Conservation (phyloP, 768 basidiomycete species). For the Agaricus bisporus region DNA sequence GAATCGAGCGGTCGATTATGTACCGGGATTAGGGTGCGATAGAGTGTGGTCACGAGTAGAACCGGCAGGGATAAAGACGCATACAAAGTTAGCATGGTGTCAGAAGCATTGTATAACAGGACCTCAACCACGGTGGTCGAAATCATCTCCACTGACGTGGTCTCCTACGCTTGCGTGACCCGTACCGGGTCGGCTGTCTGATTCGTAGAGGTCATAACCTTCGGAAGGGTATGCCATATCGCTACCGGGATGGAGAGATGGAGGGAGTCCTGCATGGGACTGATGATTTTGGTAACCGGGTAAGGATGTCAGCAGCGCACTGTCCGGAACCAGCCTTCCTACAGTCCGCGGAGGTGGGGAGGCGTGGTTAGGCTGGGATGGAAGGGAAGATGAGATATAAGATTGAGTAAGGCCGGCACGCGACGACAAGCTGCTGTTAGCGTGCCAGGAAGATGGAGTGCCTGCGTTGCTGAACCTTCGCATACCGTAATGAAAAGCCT, state of each 20-base stretch:
- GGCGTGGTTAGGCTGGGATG: slow-evolving; percentile 20
- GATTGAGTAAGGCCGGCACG: slow-evolving; percentile 4
- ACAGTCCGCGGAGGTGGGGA: slow-evolving; percentile 23
- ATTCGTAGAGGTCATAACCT: slow-evolving; percentile 32
- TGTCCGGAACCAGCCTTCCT: slow-evolving; percentile 52
- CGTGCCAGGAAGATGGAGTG: slow-evolving; percentile 11
- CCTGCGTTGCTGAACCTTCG: slow-evolving; percentile 10
- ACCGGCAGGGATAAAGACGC: background rate
- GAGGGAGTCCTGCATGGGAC: slow-evolving; percentile 9
- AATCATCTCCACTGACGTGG: slow-evolving; percentile 26
- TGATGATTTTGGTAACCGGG: slow-evolving; percentile 47
- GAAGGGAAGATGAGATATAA: slow-evolving; percentile 14
- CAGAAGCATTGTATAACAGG: background rate
- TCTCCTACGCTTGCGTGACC: slow-evolving; percentile 31
- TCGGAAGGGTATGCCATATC: slow-evolving; percentile 21
- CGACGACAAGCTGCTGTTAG: slow-evolving; percentile 5
- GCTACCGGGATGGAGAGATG: slow-evolving; percentile 27
- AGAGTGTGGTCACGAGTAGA: slow-evolving; percentile 1
- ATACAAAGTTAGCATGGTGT: background rate
- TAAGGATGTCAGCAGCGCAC: slow-evolving; percentile 68
- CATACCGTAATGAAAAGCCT: slow-evolving; percentile 8
- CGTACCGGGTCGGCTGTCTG: slow-evolving; percentile 35
- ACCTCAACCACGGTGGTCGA: slow-evolving; percentile 15
- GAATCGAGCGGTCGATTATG: slow-evolving; percentile 1
- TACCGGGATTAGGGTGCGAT: slow-evolving; percentile 1